phyloP scores from a whole-genome alignment of 2,329 filamentous ascomycete species.

The Nigrograna mackinnonii region DNA sequence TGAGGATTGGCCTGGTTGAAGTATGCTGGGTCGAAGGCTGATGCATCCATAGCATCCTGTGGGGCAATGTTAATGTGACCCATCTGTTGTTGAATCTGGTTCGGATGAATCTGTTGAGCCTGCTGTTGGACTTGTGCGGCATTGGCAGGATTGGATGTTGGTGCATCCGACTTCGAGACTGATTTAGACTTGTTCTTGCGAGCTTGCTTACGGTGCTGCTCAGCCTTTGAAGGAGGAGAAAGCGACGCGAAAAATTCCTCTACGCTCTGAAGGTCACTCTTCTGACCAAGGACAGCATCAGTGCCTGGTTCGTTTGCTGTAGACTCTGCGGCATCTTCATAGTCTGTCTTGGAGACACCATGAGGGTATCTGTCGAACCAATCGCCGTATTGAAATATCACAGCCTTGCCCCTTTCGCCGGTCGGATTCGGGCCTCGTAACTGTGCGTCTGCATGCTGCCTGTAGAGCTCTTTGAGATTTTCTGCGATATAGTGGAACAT shows the following conservation, averaged over 20 bases:
- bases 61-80: constrained; percentile 33
- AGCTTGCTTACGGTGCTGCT: constrained; percentile 54
- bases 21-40: constrained; percentile 33
- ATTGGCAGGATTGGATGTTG: constrained; percentile 27
- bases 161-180: constrained; percentile 29
- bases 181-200: constrained; percentile 47
- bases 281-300: constrained; percentile 88
- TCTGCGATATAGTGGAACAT: constrained; percentile 98
- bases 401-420: constrained; percentile 40
- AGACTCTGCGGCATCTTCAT: constrained; percentile 71
- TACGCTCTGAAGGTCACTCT: constrained; percentile 87
- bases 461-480: constrained; percentile 86
- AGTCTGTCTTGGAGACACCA: constrained; percentile 83
- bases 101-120: constrained; percentile 23
- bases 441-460: constrained; percentile 80
- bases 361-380: constrained; percentile 97
- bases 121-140: constrained; percentile 20
- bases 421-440: constrained; percentile 61
- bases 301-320: constrained; percentile 76
- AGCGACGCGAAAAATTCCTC: constrained; percentile 91
- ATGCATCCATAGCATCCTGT: constrained; percentile 28
- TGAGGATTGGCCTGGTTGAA: constrained; percentile 27
- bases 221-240: constrained; percentile 60
- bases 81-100: constrained; percentile 31
- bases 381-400: constrained; percentile 92